Base-by-base conservation (phyloP, 225 moss, liverwort and hornwort genomes). In the Bryoerythrophyllum caledonicum region DNA sequence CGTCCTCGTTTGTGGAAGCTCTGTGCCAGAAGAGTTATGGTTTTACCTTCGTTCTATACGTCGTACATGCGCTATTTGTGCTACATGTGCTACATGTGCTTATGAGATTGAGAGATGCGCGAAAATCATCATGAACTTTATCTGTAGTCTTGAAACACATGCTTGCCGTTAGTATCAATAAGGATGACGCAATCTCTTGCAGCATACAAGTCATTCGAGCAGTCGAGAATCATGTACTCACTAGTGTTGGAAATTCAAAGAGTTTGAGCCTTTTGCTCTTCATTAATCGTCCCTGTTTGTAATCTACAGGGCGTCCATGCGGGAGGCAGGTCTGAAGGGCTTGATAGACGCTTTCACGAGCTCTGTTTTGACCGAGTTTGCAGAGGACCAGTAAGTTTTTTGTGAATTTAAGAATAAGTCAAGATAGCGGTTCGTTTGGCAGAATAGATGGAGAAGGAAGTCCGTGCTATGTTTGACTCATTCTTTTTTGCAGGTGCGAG, bases 241-340 rank as follows among this genome's bases (percentile, higher is more conserved):
- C 7, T 43, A 64, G 34, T 28, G 60, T 17, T 35, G 34, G n/a
- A 27, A 65, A 4, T 8, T 2, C 12, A 13, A 25, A 61, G 14
- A 15, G 20, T 40, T 21, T 69, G 61, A 69, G 41, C 74, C 41
- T 19, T 53, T 40, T 20, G 35, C 3, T 19, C 13, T 63, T 72
- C 25, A 53, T 7, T 32, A 28, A 35, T 76, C 5, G 57, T 77
- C n/a, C 37, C 46, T 82, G 55, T 40, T 82, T 24, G 11, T 63
- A 38, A 52, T 40, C 5, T 76, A 6, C 83, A 92, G 94, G 91
- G 88, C 94, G 44, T 83, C 78, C 13, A 87, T 67, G 10, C 84
- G 90, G 58, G 93, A 96, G 74, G 88, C 81, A 48, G 96, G 90
- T 49, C 63, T 93, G 53, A 91, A 86, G 65, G 96, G 92, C 40